Evolutionary conservation across 345 rosid genomes (phyloP), one percentile per base, ranked within the genome.

Genomic region (Corymbia maculata): DNA sequence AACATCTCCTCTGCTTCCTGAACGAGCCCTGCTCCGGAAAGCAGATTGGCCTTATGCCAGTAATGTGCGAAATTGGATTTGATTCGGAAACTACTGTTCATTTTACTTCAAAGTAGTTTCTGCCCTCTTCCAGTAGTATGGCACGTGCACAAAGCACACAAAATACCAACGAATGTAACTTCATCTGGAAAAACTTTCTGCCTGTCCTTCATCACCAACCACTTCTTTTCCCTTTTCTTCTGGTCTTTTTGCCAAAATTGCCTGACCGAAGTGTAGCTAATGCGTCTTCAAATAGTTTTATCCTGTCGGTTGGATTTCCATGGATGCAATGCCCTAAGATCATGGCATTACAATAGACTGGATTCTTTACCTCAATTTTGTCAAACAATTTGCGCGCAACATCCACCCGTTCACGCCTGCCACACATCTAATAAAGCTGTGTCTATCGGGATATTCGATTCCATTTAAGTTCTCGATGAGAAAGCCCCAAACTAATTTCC

Each of bases 31-130:
- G 89, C 91, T 26, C 79, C 82, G 36, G 92, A 88, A 87, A 94
- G 94, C 52, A 96, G 95, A 91, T 95, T 94, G 86, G 97, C 96
- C 94, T 94, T 93, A 85, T 96, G 95, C 98, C 98, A 96, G 90
- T 42, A 90, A 91, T 96, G 97, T 51, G 94, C 95, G 88, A 96
- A 96, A 92, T 92, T 96, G 19, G 95, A 95, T 90, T 93, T 96
- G 88, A 96, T 86, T 61, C 92, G 85, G 49, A 92, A 93, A 82
- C 88, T 86, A 13, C 89, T 64, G 49, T 85, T 89, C 98, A 96
- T 94, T 91, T 93, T 91, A 44, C 88, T 87, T 36, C 42, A 53
- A 93, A 93, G 89, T 92, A 95, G 26, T 87, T 88, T 88, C 88
- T 88, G 61, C 97, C 97, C 86, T 90, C 93, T 1, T 90, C 86